phyloP scores from a whole-genome alignment of 805 yeast genomes.

The Starmerella stigmatis region DNA sequence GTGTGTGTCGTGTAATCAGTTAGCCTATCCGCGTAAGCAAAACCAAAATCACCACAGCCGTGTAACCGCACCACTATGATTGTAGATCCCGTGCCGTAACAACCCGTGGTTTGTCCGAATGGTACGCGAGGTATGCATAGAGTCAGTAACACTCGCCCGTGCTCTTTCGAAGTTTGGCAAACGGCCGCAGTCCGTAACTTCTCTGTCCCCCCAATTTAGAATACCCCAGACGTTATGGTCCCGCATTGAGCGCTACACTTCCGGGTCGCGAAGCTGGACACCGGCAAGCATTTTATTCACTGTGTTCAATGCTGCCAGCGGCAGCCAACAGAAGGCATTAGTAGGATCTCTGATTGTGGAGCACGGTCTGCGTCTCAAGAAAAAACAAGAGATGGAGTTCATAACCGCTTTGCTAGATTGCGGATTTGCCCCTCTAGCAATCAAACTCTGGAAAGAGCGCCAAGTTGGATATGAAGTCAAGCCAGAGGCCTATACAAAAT shows the following conservation, averaged over 20 bases:
- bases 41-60: too few species aligned
- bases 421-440: slow-evolving; percentile 5
- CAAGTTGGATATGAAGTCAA: neutral
- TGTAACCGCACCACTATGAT: too few species aligned
- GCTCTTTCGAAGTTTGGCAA: neutral
- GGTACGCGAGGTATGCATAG: neutral
- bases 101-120: too few species aligned
- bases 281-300: neutral
- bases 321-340: slow-evolving; percentile 2
- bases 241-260: too few species aligned
- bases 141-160: neutral
- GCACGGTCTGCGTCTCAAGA: neutral
- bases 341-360: slow-evolving; percentile 5
- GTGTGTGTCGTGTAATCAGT: too few species aligned
- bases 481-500: neutral
- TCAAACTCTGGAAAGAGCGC: slow-evolving; percentile 1
- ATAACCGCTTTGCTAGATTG: slow-evolving; percentile 1
- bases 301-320: neutral
- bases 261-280: too few species aligned
- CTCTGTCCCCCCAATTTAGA: neutral
- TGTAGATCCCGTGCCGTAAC: too few species aligned
- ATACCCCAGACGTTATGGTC: neutral
- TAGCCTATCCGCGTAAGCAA: too few species aligned
- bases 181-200: neutral
- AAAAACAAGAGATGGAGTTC: neutral